Evolutionary conservation across 345 rosid species (phyloP).

Genomic region (Aquilaria yunnanensis): DNA sequence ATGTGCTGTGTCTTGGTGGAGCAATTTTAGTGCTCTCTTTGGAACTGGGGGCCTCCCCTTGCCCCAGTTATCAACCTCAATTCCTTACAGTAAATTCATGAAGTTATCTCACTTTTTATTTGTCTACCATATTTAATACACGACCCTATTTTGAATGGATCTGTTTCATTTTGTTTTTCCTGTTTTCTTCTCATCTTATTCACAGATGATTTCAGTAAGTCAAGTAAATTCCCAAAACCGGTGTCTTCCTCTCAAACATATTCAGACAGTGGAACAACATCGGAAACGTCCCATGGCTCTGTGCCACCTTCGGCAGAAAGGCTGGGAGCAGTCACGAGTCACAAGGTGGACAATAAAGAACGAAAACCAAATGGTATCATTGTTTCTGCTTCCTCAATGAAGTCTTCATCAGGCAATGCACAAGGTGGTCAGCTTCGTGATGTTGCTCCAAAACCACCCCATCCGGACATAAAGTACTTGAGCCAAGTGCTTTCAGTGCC

Average conservation of each 20-base stretch:
- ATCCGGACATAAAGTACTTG: conserved; percentile 62
- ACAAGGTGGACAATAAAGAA: conserved; percentile 32
- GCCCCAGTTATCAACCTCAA: too few relatives aligned
- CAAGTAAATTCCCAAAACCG: conserved; percentile 40
- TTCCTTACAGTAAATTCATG: too few relatives aligned
- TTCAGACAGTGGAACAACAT: conserved; percentile 40
- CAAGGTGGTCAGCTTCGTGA: conserved; percentile 31
- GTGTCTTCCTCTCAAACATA: conserved; percentile 20
- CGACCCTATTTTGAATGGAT: background rate
- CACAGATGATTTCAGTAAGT: conserved; percentile 40
- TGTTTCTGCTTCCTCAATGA: conserved; percentile 20
- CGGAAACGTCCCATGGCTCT: conserved; percentile 27
- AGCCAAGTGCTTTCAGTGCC: conserved; percentile 51
- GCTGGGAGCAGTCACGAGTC: conserved; percentile 17
- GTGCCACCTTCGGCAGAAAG: conserved; percentile 17
- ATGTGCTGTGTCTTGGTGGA: conserved; percentile 5
- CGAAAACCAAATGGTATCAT: conserved; percentile 37
- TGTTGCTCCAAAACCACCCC: conserved; percentile 45
- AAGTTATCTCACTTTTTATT: conserved; percentile 9
- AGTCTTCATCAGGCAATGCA: conserved; percentile 16
- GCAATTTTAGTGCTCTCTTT: background rate
- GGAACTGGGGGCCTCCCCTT: background rate
- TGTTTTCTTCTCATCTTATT: conserved; percentile 18
- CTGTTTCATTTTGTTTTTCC: conserved; percentile 7
- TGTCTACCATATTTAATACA: background rate